Percentiles rank a stretch among this genome's conserved stretches.
These are phyloP conservation scores for Aureobasidium mangrovei DNA, from an alignment of 2,329 filamentous ascomycete species.

Conservation along the genomic window DNA sequence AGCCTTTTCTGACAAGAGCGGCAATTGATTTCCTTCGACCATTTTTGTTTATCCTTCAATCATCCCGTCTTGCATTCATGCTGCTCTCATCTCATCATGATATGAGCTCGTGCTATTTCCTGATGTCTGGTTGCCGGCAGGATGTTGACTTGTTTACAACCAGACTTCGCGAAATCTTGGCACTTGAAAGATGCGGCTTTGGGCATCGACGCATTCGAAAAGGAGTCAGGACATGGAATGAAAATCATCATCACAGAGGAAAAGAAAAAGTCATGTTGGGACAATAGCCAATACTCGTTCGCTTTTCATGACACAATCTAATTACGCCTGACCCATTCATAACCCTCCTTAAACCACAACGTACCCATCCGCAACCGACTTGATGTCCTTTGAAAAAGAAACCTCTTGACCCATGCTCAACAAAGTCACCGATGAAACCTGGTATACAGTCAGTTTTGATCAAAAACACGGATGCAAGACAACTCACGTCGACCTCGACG, in stretches of 20 bases:
- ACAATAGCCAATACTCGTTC: slow-evolving; percentile 3
- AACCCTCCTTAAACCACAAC: slow-evolving; percentile 54
- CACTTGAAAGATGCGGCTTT: background rate
- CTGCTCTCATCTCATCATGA: background rate
- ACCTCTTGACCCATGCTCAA: slow-evolving; percentile 70
- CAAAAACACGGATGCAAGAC: background rate
- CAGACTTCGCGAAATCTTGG: slow-evolving; percentile 3
- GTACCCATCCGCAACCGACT: slow-evolving; percentile 67
- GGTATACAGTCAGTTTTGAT: slow-evolving; percentile 22
- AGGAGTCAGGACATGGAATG: background rate
- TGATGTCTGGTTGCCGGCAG: background rate
- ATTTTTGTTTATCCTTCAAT: background rate
- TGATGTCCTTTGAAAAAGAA: slow-evolving; percentile 73
- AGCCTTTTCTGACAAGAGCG: slow-evolving; percentile 43
- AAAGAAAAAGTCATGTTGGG: background rate
- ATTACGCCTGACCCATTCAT: background rate
- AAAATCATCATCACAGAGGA: background rate
- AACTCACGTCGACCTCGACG: slow-evolving; percentile 84
- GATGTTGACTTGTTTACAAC: background rate
- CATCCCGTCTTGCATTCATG: background rate
- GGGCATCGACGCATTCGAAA: background rate
- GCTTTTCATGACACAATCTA: slow-evolving; percentile 11
- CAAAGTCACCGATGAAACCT: slow-evolving; percentile 62
- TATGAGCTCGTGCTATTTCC: background rate
- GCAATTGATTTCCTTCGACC: slow-evolving; percentile 1